Percentiles rank a stretch among this genome's conserved stretches.
phyloP scores from a whole-genome alignment of 1,284 basidiomycete genomes.

The Microbotryum intermedium region DNA sequence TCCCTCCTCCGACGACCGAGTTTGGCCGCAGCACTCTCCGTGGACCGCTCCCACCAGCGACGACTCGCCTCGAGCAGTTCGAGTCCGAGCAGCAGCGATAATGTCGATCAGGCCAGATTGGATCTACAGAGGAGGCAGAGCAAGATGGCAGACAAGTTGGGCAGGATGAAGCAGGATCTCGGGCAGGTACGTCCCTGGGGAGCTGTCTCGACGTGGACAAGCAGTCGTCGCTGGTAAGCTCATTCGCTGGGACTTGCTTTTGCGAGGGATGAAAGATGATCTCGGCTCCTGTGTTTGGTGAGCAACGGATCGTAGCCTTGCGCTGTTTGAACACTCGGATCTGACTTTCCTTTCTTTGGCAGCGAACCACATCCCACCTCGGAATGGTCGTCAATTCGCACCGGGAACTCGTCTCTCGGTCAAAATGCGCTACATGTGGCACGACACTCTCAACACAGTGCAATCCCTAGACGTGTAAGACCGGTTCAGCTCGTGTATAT shows the following conservation, averaged over 20 bases:
- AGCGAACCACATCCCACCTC: conserved; percentile 28
- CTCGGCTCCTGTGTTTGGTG: conserved; percentile 21
- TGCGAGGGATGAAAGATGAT: conserved; percentile 9
- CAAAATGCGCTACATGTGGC: no score
- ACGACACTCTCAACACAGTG: conserved; percentile 3
- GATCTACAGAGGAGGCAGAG: conserved; percentile 21
- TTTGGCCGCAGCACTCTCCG: no score
- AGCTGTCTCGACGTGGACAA: background rate
- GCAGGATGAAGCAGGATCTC: conserved; percentile 25
- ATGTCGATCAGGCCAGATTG: background rate
- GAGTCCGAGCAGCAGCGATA: no score
- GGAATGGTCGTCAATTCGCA: conserved; percentile 5
- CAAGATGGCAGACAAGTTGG: conserved; percentile 24
- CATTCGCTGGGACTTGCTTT: background rate
- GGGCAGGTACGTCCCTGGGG: conserved; percentile 8
- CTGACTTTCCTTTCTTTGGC: background rate
- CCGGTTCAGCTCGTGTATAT: no score
- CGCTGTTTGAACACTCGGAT: background rate
- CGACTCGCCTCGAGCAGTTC: no score
- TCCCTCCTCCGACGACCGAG: no score
- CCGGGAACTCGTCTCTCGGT: background rate
- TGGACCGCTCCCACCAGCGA: no score
- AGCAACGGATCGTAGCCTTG: background rate
- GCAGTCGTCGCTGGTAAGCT: background rate
- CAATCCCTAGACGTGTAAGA: conserved; percentile 16